Evolutionary conservation across 2,329 filamentous ascomycete species (phyloP).

Genomic region (Diaporthe ilicicola): DNA sequence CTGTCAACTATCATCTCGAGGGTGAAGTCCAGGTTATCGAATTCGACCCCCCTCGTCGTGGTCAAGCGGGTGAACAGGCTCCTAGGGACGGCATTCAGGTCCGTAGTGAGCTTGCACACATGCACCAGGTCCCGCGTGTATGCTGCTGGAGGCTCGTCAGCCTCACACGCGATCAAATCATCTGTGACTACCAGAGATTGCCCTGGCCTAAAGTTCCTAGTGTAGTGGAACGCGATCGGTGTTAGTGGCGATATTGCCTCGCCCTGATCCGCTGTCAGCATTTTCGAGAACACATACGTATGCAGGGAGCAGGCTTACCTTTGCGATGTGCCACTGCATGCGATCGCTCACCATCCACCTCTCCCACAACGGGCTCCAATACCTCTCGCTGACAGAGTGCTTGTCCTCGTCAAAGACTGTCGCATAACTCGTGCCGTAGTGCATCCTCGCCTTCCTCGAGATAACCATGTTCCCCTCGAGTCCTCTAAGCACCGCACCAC

Average conservation of each 20-base stretch:
- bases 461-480: slow-evolving; percentile 83
- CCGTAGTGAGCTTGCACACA: slow-evolving; percentile 83
- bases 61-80: slow-evolving; percentile 78
- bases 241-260: slow-evolving; percentile 77
- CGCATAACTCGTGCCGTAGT: slow-evolving; percentile 83
- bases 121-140: slow-evolving; percentile 71
- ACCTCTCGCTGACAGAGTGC: slow-evolving; percentile 76
- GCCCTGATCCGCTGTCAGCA: slow-evolving; percentile 56
- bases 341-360: slow-evolving; percentile 84
- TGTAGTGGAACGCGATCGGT: slow-evolving; percentile 85
- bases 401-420: slow-evolving; percentile 81
- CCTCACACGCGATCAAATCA: slow-evolving; percentile 79
- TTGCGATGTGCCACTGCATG: slow-evolving; percentile 88
- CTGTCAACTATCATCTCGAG: slow-evolving; percentile 85
- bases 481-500: slow-evolving; percentile 78
- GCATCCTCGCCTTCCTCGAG: slow-evolving; percentile 75
- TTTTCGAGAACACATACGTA: neutral
- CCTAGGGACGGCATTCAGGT: slow-evolving; percentile 78
- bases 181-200: slow-evolving; percentile 82
- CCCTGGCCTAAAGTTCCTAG: slow-evolving; percentile 81
- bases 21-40: slow-evolving; percentile 83
- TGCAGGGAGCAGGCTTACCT: slow-evolving; percentile 57
- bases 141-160: slow-evolving; percentile 69
- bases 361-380: slow-evolving; percentile 84
- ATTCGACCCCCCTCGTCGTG: slow-evolving; percentile 81